Evolutionary conservation across 441 rosid genomes (phyloP).

Genomic region (Gossypium davidsonii): DNA sequence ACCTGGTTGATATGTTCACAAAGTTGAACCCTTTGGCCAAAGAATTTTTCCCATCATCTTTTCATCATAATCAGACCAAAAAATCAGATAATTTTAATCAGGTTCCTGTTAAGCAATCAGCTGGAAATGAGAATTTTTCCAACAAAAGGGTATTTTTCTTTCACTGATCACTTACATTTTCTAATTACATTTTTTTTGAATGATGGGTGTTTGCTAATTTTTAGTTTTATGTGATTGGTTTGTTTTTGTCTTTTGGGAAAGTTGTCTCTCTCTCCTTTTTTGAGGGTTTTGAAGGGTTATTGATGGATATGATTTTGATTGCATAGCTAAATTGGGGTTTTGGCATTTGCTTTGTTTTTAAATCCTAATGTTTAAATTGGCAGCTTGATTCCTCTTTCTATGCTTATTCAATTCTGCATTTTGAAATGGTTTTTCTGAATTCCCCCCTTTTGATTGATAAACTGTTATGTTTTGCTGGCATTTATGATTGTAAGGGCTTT

Average conservation of each 20-base stretch:
- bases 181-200: neutral
- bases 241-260: neutral
- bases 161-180: neutral
- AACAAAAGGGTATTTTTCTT: slow-evolving; percentile 38
- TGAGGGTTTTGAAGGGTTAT: slow-evolving; percentile 5
- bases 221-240: slow-evolving; percentile 3
- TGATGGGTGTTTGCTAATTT: slow-evolving; percentile 10
- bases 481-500: neutral
- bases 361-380: neutral
- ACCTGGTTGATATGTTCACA: slow-evolving; percentile 72
- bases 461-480: neutral
- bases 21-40: slow-evolving; percentile 80
- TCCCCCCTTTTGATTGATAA: neutral
- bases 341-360: neutral
- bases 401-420: slow-evolving; percentile 2
- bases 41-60: slow-evolving; percentile 71
- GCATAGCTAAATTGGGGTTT: neutral
- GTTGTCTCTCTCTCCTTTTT: neutral
- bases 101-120: slow-evolving; percentile 18
- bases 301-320: neutral
- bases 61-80: slow-evolving; percentile 25
- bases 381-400: neutral
- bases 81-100: slow-evolving; percentile 16
- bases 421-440: neutral
- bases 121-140: slow-evolving; percentile 21